Evolutionary conservation across 2,329 filamentous ascomycete species (phyloP), one percentile per base, ranked within the genome.

Genomic region (Thielaviopsis populi): DNA sequence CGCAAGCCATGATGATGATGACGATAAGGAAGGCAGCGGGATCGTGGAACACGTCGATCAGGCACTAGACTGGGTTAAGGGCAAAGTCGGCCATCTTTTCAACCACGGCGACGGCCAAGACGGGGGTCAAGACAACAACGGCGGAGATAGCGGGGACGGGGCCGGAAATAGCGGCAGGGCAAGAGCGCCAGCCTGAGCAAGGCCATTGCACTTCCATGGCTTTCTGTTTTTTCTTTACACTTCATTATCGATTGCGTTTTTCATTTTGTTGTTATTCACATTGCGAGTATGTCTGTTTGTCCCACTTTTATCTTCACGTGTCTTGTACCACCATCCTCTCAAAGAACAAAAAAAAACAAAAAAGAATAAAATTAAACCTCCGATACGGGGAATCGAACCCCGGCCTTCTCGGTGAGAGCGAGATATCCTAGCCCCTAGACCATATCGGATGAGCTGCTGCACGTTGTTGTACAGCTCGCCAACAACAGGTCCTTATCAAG

Each of bases 61-160:
- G 3, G 73, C 78, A 41, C 82, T 79, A 78, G 73, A 78, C 59
- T 83, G 80, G 80, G 68, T 83, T 13, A 77, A 74, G 1, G 76
- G 75, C 42, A 77, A 80, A 66, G 69, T 81, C 13, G 73, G 72
- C 40, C 71, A 77, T 41, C 71, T 76, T 19, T n/a, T 59, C 24
- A 43, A 59, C n/a, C 33, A 41, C 15, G 58, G 27, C 19, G 37
- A 37, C 37, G 33, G 13, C 53, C 24, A 59, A 13, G 22, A 15
- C 2, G 46, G 46, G 24, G 19, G 3, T 19, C 46, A 24, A 22
- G 24, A 50, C 46, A 46, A 17, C n/a, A 46, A 46, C 42, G n/a
- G n/a, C 11, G 42, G 42, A 46, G n/a, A 46, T 8, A 10, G 42
- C 17, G 46, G 19, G 19, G 46, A 50, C 33, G 33, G 33, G 1